Evolutionary conservation across 2,329 filamentous ascomycete species (phyloP), one percentile per base, ranked within the genome.

Genomic region (Taxawa tesnikishii): DNA sequence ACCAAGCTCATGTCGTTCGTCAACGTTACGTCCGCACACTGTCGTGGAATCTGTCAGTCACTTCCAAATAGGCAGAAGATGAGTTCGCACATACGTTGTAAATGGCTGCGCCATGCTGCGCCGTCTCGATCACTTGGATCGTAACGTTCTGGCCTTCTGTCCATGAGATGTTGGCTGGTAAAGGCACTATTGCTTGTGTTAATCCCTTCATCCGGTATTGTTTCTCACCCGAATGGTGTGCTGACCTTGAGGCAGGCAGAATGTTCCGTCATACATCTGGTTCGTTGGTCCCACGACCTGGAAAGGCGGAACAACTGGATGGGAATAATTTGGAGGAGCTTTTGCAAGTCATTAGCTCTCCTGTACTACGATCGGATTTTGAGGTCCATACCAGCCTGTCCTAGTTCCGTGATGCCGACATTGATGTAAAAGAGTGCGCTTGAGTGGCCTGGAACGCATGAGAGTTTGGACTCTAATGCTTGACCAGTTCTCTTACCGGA

Each of bases 11-110:
- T 81, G 2, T 85, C 81, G n/a, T n/a, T n/a, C 29, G 79, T 83
- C 46, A 96, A 92, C 28, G 80, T 88, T 48, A 96, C 92, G 51
- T 96, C 88, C 45, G 92, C 87, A 53, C 90, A 96, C 84, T 94
- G 23, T 4, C 25, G 7, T 31, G 7, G 37, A 3, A 15, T 16
- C 27, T 8, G 9, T 12, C 6, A 8, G 7, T 7, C 13, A 12
- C 6, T 27, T 27, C 26, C 26, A 13, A n/a, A 27, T 12, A 7
- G 6, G 7, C 19, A 23, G n/a, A 23, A n/a, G n/a, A 7, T 23
- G 19, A n/a, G 7, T 23, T 23, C 19, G 7, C 19, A 61, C 78
- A 44, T 64, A 87, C 82, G 39, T 81, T 85, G 51, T 79, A 94
- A 24, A 94, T 57, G 4, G 82, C 68, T 2, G 83, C 87, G 3